These are phyloP conservation scores for Aspergillus hortae DNA, from an alignment of 2,329 filamentous ascomycete genomes.

Conservation along the genomic window DNA sequence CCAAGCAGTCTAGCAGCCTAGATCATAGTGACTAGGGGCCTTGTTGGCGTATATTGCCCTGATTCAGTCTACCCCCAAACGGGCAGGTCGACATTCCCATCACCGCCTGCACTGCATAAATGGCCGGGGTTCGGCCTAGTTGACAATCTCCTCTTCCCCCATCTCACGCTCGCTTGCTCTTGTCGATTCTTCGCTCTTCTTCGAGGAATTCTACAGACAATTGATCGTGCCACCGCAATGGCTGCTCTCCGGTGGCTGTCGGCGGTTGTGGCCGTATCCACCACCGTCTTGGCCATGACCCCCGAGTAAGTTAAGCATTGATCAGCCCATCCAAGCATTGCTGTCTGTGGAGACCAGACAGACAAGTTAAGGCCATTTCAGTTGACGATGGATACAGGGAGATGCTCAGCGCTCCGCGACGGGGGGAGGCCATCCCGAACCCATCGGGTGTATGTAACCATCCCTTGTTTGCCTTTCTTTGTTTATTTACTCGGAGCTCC, in stretches of 20 bases:
- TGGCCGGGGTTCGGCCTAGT: too few species aligned
- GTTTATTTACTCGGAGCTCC: background rate
- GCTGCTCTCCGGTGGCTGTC: conserved; percentile 19
- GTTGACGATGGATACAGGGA: conserved; percentile 19
- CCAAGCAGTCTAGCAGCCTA: too few species aligned
- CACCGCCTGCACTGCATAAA: too few species aligned
- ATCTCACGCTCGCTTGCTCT: background rate
- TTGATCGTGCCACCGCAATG: background rate
- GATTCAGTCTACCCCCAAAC: too few species aligned
- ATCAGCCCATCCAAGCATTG: background rate
- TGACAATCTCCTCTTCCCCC: background rate
- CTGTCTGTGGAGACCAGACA: background rate
- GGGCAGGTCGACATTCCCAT: too few species aligned
- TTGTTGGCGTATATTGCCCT: too few species aligned
- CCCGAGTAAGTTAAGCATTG: conserved; percentile 19
- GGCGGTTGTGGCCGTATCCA: conserved; percentile 19
- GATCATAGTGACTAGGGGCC: too few species aligned
- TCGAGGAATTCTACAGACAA: too few species aligned
- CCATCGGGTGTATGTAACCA: conserved; percentile 36
- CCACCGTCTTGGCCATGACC: conserved; percentile 23
- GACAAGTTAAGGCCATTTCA: background rate
- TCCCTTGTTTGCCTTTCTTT: background rate
- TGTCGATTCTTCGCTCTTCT: background rate
- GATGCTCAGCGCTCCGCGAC: conserved; percentile 36
- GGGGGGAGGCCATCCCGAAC: conserved; percentile 36